These are phyloP conservation scores for Colletotrichum cuscutae DNA, from an alignment of 2,329 filamentous ascomycete genomes.

Conservation along the genomic window DNA sequence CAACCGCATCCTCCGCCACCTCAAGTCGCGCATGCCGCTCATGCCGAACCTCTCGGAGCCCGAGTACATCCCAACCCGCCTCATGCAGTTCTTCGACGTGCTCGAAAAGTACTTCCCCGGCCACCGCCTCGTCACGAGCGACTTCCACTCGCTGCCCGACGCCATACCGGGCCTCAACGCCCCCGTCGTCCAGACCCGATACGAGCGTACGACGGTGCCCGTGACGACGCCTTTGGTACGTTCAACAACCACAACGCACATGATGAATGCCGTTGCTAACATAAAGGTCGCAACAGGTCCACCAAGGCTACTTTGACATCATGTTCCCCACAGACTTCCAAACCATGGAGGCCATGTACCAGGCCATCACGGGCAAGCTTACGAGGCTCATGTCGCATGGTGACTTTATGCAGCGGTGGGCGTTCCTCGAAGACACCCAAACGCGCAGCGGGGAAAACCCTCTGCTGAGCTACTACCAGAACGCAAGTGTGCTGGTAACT, in stretches of 20 bases:
- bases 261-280: conserved; percentile 4
- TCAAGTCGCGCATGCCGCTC: conserved; percentile 75
- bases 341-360: conserved; percentile 91
- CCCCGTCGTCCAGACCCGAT: conserved; percentile 96
- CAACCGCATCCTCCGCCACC: conserved; percentile 65
- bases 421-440: conserved; percentile 88
- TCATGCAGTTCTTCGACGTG: conserved; percentile 98
- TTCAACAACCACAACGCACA: conserved; percentile 28
- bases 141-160: conserved; percentile 89
- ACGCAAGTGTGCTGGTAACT: conserved; percentile 92
- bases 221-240: conserved; percentile 90
- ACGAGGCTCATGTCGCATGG: conserved; percentile 88
- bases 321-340: conserved; percentile 97
- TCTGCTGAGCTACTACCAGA: conserved; percentile 91
- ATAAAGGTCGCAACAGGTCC: conserved; percentile 68
- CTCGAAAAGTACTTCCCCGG: conserved; percentile 88
- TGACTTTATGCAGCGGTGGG: conserved; percentile 91
- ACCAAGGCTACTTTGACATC: conserved; percentile 99
- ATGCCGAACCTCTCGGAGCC: conserved; percentile 80
- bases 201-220: conserved; percentile 85
- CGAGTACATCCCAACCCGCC: conserved; percentile 92
- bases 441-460: conserved; percentile 94
- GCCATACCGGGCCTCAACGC: conserved; percentile 87
- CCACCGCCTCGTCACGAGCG: conserved; percentile 87
- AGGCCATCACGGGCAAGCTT: conserved; percentile 90